These are phyloP conservation scores for Stropharia rugosoannulata DNA, from an alignment of 768 basidiomycete species.

Conservation along the genomic window DNA sequence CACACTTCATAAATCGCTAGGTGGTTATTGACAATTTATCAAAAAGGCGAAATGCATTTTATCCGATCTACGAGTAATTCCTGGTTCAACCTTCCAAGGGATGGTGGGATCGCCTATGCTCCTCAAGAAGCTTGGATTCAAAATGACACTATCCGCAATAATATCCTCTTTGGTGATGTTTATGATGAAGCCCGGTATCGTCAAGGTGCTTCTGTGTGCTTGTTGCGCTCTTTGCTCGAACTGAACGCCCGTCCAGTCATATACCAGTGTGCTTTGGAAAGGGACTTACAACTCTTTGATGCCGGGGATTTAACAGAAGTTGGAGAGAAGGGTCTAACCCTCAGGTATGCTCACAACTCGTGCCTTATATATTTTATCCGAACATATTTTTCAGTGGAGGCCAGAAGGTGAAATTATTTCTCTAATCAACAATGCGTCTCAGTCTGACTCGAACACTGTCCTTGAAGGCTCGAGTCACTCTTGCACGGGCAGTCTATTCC, in stretches of 20 bases:
- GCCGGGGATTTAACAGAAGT: slow-evolving; percentile 67
- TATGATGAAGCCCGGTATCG: slow-evolving; percentile 75
- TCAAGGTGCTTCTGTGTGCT: slow-evolving; percentile 29
- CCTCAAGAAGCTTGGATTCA: slow-evolving; percentile 82
- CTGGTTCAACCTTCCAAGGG: slow-evolving; percentile 65
- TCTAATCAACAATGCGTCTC: background rate
- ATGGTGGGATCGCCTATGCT: slow-evolving; percentile 68
- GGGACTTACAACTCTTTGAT: slow-evolving; percentile 63
- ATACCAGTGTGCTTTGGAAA: slow-evolving; percentile 67
- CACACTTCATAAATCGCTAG: background rate
- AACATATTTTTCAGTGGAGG: slow-evolving; percentile 30
- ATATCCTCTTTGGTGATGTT: slow-evolving; percentile 73
- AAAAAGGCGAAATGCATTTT: slow-evolving; percentile 58
- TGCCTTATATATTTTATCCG: background rate
- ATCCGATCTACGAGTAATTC: slow-evolving; percentile 45
- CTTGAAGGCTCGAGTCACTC: slow-evolving; percentile 39
- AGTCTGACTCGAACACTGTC: background rate
- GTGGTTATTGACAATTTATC: background rate
- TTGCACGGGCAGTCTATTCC: slow-evolving; percentile 45
- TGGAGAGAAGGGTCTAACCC: slow-evolving; percentile 66
- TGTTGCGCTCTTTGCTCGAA: background rate
- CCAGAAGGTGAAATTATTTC: slow-evolving; percentile 28
- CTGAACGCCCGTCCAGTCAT: slow-evolving; percentile 37
- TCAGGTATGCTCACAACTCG: slow-evolving; percentile 24
- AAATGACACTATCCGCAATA: slow-evolving; percentile 75